Conservation (phyloP, 306 rosid genomes). For the Rosa persica region DNA sequence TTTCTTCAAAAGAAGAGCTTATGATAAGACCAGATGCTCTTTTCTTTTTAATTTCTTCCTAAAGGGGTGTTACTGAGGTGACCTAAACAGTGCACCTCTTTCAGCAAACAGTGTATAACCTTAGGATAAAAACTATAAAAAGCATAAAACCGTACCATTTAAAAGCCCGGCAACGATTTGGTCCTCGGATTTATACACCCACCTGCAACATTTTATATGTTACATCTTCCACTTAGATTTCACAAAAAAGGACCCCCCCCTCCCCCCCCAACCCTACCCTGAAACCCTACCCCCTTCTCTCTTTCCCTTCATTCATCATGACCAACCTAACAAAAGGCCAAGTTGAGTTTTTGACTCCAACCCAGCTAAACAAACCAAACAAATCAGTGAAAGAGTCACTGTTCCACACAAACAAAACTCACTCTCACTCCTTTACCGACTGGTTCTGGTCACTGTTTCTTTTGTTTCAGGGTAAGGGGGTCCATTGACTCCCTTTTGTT, state of each 20-base stretch:
- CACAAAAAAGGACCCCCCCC: constrained; percentile 48
- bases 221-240: constrained; percentile 59
- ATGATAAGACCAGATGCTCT: constrained; percentile 29
- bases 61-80: constrained; percentile 35
- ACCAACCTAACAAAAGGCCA: constrained; percentile 13
- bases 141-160: constrained; percentile 47
- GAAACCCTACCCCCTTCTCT: constrained; percentile 6
- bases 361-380: constrained; percentile 9
- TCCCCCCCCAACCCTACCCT: constrained; percentile 21
- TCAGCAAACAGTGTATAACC: constrained; percentile 43
- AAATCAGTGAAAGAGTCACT: constrained; percentile 7
- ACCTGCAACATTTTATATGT: constrained; percentile 39
- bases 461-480: not conserved
- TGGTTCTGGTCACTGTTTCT: constrained; percentile 4
- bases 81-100: constrained; percentile 36
- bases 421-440: constrained; percentile 1
- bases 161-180: constrained; percentile 56
- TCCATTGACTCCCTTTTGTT: not conserved
- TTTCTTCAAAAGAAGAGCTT: constrained; percentile 69
- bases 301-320: constrained; percentile 17
- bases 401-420: not conserved
- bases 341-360: constrained; percentile 26
- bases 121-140: constrained; percentile 43
- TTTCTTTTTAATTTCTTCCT: constrained; percentile 29
- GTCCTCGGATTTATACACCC: constrained; percentile 52